phyloP scores from a whole-genome alignment of 2,329 filamentous ascomycete genomes.

The Byssothecium circinans region DNA sequence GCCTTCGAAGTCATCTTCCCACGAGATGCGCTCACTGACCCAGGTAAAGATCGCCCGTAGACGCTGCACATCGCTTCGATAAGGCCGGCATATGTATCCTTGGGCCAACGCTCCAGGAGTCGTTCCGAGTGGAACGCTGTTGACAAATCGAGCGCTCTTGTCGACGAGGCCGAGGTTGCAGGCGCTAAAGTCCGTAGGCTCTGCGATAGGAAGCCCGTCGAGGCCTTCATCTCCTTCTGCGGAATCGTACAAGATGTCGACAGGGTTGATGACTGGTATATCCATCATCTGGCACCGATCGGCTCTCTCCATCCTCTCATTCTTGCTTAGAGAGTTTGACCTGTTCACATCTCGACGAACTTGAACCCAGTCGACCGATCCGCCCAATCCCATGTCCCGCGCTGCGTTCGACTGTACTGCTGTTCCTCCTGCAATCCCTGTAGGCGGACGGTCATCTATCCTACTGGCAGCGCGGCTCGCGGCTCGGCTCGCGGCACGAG shows the following conservation, averaged over 20 bases:
- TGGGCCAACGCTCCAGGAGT: slow-evolving; percentile 83
- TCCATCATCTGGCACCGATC: slow-evolving; percentile 96
- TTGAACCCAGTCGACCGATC: slow-evolving; percentile 87
- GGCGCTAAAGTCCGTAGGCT: slow-evolving; percentile 77
- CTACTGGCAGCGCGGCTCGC: slow-evolving; percentile 28
- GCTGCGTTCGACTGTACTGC: slow-evolving; percentile 47
- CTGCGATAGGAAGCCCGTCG: slow-evolving; percentile 78
- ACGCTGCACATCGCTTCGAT: slow-evolving; percentile 89
- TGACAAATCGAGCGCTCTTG: slow-evolving; percentile 92
- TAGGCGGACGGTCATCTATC: slow-evolving; percentile 49
- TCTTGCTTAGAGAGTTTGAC: slow-evolving; percentile 87
- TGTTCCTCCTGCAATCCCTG: slow-evolving; percentile 57
- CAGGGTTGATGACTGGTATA: slow-evolving; percentile 80
- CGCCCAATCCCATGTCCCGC: slow-evolving; percentile 70
- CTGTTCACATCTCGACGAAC: slow-evolving; percentile 93
- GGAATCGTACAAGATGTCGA: slow-evolving; percentile 83
- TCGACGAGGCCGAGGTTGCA: slow-evolving; percentile 87
- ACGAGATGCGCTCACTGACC: slow-evolving; percentile 91
- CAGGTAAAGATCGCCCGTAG: slow-evolving; percentile 95
- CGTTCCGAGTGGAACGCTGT: slow-evolving; percentile 76
- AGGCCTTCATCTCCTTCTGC: slow-evolving; percentile 88
- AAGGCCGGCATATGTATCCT: slow-evolving; percentile 89
- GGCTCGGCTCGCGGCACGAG: slow-evolving; percentile 42
- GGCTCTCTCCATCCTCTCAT: slow-evolving; percentile 79
- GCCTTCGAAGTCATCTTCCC: slow-evolving; percentile 95